Evolutionary conservation across 352 stramenopile species (phyloP).

Genomic region (Pythium phragmitis): DNA sequence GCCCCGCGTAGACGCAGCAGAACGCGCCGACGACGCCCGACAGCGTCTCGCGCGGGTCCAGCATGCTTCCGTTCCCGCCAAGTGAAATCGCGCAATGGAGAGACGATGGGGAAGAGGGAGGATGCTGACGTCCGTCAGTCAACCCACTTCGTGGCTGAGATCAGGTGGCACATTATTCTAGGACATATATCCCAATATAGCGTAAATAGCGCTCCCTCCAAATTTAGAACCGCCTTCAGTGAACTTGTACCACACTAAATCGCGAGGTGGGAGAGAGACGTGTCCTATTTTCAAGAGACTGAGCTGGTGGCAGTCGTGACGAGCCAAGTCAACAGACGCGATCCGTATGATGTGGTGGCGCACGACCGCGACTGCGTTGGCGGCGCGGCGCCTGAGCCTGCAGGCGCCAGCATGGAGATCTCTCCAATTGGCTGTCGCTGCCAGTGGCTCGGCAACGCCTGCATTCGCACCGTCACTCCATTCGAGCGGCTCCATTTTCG

Average conservation of each 20-base stretch:
- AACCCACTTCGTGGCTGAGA: neutral
- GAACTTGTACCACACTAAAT: too few species aligned
- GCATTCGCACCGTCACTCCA: neutral
- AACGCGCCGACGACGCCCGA: constrained; percentile 75
- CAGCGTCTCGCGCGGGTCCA: constrained; percentile 75
- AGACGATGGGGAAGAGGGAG: neutral
- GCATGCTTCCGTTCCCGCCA: constrained; percentile 29
- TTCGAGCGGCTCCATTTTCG: constrained; percentile 3
- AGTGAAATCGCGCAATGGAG: neutral
- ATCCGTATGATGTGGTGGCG: constrained; percentile 24
- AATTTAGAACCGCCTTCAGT: too few species aligned
- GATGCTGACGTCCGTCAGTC: neutral
- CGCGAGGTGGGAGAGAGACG: too few species aligned
- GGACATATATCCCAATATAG: constrained; percentile 10
- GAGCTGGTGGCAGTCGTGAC: constrained; percentile 12
- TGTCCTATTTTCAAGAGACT: constrained; percentile 1
- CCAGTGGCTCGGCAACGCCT: neutral
- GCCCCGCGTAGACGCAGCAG: constrained; percentile 80
- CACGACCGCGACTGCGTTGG: neutral
- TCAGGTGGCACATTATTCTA: constrained; percentile 11
- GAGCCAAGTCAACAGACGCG: constrained; percentile 14
- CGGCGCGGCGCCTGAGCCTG: neutral
- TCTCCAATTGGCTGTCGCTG: neutral
- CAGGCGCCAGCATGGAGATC: neutral
- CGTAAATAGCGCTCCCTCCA: too few species aligned